Evolutionary conservation across 345 rosid species (phyloP).

Genomic region (Microcos paniculata): DNA sequence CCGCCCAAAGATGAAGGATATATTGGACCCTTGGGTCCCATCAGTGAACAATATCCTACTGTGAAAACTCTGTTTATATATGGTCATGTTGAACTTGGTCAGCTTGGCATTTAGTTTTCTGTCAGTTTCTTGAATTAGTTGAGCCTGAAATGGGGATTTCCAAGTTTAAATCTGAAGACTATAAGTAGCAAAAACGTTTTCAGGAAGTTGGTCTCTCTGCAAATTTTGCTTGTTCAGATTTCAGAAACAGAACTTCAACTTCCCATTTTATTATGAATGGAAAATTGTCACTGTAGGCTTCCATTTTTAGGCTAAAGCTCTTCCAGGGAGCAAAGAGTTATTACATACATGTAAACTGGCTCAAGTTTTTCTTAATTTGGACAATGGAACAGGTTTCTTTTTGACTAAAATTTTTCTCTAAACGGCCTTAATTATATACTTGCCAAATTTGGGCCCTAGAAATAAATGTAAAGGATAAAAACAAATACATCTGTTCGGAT

Average conservation of each 20-base stretch:
- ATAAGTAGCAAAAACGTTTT: background rate
- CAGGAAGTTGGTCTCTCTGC: background rate
- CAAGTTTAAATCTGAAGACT: background rate
- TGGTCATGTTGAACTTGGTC: background rate
- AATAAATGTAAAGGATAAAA: background rate
- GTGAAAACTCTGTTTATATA: background rate
- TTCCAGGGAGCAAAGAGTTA: background rate
- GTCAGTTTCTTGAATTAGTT: background rate
- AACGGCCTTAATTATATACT: background rate
- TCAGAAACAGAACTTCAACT: background rate
- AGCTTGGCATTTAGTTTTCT: background rate
- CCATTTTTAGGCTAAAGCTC: background rate
- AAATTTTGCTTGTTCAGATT: background rate
- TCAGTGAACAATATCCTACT: background rate
- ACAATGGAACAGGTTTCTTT: background rate
- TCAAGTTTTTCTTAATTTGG: background rate
- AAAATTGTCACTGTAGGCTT: background rate
- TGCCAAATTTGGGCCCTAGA: background rate
- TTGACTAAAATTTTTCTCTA: background rate
- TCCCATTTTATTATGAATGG: background rate
- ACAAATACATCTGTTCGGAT: background rate
- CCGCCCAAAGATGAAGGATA: slow-evolving; percentile 3
- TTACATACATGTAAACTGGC: background rate
- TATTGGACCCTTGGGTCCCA: background rate
- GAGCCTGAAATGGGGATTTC: background rate